phyloP scores from a whole-genome alignment of 139 green algal species.

The Chlorella sp. region DNA sequence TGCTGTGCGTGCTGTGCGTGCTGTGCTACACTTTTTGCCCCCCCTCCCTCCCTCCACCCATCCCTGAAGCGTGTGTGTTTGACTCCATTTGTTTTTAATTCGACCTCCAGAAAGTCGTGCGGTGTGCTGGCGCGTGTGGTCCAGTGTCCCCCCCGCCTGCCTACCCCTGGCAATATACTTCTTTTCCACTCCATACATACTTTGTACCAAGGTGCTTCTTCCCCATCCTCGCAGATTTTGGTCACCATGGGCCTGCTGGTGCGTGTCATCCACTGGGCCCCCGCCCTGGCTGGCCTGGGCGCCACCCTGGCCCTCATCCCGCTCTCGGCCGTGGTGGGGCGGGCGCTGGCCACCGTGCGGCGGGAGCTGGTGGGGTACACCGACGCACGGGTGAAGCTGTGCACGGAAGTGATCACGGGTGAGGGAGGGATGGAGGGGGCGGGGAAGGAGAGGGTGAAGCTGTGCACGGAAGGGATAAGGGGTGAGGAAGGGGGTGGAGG shows the following conservation, averaged over 20 bases:
- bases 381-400: slow-evolving; percentile 83
- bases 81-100: no score
- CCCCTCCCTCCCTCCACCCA: background rate
- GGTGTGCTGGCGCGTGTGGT: no score
- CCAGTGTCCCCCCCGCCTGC: no score
- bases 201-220: no score
- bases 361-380: slow-evolving; percentile 70
- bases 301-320: slow-evolving; percentile 85
- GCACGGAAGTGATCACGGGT: slow-evolving; percentile 85
- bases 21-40: slow-evolving; percentile 50
- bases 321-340: slow-evolving; percentile 69
- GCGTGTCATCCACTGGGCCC: slow-evolving; percentile 70
- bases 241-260: slow-evolving; percentile 82
- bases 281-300: slow-evolving; percentile 75
- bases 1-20: no score
- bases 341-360: slow-evolving; percentile 59
- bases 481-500: background rate
- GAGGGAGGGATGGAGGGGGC: background rate
- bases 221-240: slow-evolving; percentile 68
- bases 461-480: background rate
- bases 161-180: no score
- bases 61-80: no score
- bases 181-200: no score
- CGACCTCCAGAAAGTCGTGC: no score
- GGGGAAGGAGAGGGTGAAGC: background rate